Evolutionary conservation across 2,329 filamentous ascomycete genomes (phyloP), one percentile per base, ranked within the genome.

Genomic region (Dothideomycetes sp.): DNA sequence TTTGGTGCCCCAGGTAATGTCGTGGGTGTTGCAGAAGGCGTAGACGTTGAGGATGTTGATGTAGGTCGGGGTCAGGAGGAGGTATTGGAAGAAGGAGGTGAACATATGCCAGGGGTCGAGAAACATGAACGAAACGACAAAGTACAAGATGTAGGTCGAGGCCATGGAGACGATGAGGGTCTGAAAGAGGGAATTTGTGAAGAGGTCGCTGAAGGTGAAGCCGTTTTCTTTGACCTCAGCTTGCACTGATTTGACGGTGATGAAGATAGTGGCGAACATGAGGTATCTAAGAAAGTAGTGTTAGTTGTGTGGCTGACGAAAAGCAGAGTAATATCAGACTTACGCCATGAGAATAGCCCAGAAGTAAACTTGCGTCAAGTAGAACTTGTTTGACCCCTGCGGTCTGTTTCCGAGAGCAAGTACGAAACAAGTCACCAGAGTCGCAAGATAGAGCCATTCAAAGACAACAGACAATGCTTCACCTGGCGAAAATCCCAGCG

Each of bases 91-190:
- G 62, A 96, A 86, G 37, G 66, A 77, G n/a, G 91, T 96, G 60
- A 94, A 73, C 87, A 98, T 96, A 66, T 98, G 91, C 89, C 91
- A 98, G 3, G 91, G 91, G 59, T 98, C 91, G 61, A 96, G 79
- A 79, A 96, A 96, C 50, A 98, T 70, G 49, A 98, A 71, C 7
- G 87, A 94, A 1, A 86, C 83, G 37, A 98, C 65, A 44, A 96
- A 74, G 82, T 88, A 98, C 54, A 98, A 79, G 46, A 93, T 73
- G 58, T 91, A 98, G 0, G 91, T 98, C 9, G 87, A 91, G 53
- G 84, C 75, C 53, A 96, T 75, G 1, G 88, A 95, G 37, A 98
- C 78, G 51, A 98, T 91, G 47, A 98, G 73, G 24, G 86, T 93
- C 62, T 91, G 87, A 66, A 98, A 96, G 43, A 93, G 77, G 47